phyloP scores from a whole-genome alignment of 169 alveolate species.

The Plasmodium gallinaceum region DNA sequence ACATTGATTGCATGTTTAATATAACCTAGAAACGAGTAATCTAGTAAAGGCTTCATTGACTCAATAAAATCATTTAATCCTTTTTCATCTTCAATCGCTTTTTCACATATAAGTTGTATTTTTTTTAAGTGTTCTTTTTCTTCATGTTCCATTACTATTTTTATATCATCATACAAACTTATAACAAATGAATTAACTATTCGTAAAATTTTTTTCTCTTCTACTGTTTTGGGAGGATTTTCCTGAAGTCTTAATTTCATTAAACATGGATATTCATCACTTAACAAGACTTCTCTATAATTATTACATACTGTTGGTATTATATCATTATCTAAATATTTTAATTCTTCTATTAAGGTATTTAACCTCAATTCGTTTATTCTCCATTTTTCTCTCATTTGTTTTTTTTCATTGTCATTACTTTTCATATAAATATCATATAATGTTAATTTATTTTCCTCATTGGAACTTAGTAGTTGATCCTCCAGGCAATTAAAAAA shows the following conservation, averaged over 20 bases:
- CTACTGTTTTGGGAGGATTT: conserved; percentile 24
- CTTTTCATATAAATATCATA: conserved; percentile 32
- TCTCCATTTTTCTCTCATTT: conserved; percentile 76
- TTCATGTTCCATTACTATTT: conserved; percentile 70
- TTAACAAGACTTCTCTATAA: conserved; percentile 66
- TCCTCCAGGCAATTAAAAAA: conserved; percentile 46
- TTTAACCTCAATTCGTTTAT: conserved; percentile 65
- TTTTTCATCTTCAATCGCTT: conserved; percentile 77
- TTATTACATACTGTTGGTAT: conserved; percentile 64
- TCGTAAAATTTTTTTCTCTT: conserved; percentile 66
- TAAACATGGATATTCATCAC: conserved; percentile 71
- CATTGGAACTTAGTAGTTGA: conserved; percentile 24
- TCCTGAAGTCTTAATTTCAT: conserved; percentile 49
- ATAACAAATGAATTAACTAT: conserved; percentile 75
- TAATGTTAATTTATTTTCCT: conserved; percentile 12
- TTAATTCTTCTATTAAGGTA: conserved; percentile 43
- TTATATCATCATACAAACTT: conserved; percentile 81
- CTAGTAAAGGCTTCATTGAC: conserved; percentile 80
- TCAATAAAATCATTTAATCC: conserved; percentile 79
- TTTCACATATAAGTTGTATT: conserved; percentile 79
- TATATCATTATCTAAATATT: conserved; percentile 56
- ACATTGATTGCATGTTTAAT: conserved; percentile 77
- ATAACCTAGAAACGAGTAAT: conserved; percentile 80
- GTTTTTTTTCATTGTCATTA: conserved; percentile 19
- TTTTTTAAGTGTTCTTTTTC: conserved; percentile 80